Base-by-base conservation (phyloP, 257 asterid genomes). In the Apocynum venetum region DNA sequence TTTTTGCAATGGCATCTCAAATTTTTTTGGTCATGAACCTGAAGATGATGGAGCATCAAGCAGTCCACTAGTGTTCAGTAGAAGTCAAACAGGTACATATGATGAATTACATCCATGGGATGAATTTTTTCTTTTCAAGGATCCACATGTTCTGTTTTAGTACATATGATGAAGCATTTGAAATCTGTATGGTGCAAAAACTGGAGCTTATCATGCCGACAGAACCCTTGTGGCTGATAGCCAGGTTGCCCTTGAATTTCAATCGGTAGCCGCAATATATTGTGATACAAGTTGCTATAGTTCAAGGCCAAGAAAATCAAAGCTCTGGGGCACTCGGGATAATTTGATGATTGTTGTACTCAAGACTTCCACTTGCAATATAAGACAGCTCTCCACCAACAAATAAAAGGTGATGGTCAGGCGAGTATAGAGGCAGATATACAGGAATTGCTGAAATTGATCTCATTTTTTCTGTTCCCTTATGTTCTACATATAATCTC, bases 121-220 rank as follows among this genome's bases (percentile, higher is more conserved):
- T 69, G 25, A 56, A 25, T 2, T 49, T 11, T 60, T 35, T 11
- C 20, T 48, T 43, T 40, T 56, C 13, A 20, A 13, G 56, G n/a
- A 52, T 44, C 52, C 71, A 31, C 63, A 3, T 31, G 46, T 15
- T 52, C 15, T 66, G 60, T 25, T 38, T 43, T 31, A 56, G 76
- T 77, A 70, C 57, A 77, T 70, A 77, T 44, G 80, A 44, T 68
- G 2, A 36, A 19, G 75, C 63, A 68, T 56, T 31, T 61, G 1
- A 57, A 47, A 56, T 46, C 2, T 49, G 2, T 12, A 1, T 41
- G 40, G 49, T 69, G 48, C 53, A 41, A 68, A 20, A 31, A 17
- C 63, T 10, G 38, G 72, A 56, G 70, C 75, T 67, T 56, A 56
- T 13, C 53, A 46, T 55, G 69, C 17, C 14, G 20, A 25, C 69